Evolutionary conservation across 768 basidiomycete genomes (phyloP), one percentile per base, ranked within the genome.

Genomic region (Phallus indusiatus): DNA sequence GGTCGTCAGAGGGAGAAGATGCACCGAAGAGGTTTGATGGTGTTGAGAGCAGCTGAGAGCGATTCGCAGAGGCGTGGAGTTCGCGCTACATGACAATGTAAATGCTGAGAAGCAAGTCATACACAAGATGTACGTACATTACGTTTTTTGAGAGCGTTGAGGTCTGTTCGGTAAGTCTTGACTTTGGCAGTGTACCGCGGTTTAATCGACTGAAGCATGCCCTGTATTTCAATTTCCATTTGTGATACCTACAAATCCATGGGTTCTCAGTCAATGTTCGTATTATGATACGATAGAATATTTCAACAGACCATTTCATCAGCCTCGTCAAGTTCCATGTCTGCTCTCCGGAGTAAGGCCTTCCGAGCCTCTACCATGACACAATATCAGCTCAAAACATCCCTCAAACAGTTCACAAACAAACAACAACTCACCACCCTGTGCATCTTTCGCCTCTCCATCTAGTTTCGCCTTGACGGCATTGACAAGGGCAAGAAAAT

Each of bases 221-320:
- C 89, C 66, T 94, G 93, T 7, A 95, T 86, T 75, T 99, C 96
- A 60, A 99, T 88, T 75, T 97, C 95, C 95, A 99, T 96, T 81
- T 99, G 96, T 51, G 93, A 93, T 64, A 97, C 81, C 95, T 98
- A 64, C 35, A 34, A 49, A 61, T 5, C 46, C 53, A 56, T 59
- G 53, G 22, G 46, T n/a, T n/a, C 34, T 18, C 33, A 24, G 35
- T 35, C 20, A 49, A 46, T 34, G 21, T 34, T 7, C 21, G 3
- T 12, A 46, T 48, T n/a, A 22, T 42, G 34, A 14, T 11, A 28
- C 49, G 42, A 24, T 17, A 24, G 56, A 28, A 33, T 18, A 33
- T 21, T 16, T 16, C 14, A 9, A 67, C 82, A 52, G 66, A 88
- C 94, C 82, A 97, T 93, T 77, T 98, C 96, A 65, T 96, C 94